A percentile compares a stretch with the other conserved stretches of the same genome.
Conservation (phyloP, 1,139 yeast genomes). For the Taphrina wiesneri region DNA sequence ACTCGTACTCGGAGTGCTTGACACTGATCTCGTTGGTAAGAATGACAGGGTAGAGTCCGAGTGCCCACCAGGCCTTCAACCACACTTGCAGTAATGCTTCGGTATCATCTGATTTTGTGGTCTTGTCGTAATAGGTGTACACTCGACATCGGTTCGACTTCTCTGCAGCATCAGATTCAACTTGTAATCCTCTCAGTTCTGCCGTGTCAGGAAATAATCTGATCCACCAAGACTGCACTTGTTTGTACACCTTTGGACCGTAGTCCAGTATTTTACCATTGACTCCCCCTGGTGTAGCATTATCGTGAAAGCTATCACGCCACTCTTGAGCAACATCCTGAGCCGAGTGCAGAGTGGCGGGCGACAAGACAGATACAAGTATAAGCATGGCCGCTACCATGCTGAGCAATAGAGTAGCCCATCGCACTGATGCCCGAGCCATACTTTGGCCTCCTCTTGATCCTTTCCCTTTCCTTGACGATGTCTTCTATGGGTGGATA, state of each 20-base stretch:
- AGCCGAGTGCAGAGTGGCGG: conserved; percentile 4
- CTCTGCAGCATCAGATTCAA: not conserved
- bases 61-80: conserved; percentile 23
- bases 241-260: conserved; percentile 6
- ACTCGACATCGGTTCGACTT: not conserved
- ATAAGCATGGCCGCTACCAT: conserved; percentile 1
- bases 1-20: conserved; percentile 1
- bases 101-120: conserved; percentile 16
- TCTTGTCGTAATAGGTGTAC: conserved; percentile 18
- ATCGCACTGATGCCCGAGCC: conserved; percentile 17
- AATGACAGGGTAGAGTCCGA: conserved; percentile 10
- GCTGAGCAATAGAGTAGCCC: conserved; percentile 7
- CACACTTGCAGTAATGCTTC: conserved; percentile 22
- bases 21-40: conserved; percentile 9
- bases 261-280: not conserved
- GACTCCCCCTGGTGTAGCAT: conserved; percentile 6
- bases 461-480: too few relatives aligned
- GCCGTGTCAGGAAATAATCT: conserved; percentile 8
- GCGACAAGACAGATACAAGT: conserved; percentile 9
- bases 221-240: conserved; percentile 23
- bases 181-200: conserved; percentile 12
- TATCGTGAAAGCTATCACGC: conserved; percentile 20
- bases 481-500: too few relatives aligned
- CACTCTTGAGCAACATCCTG: conserved; percentile 10
- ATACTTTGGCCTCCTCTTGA: not conserved